Percentiles rank a stretch among this genome's conserved stretches.
These are phyloP conservation scores for Rhynchosporium graminicola DNA, from an alignment of 2,329 filamentous ascomycete species.

Conservation along the genomic window DNA sequence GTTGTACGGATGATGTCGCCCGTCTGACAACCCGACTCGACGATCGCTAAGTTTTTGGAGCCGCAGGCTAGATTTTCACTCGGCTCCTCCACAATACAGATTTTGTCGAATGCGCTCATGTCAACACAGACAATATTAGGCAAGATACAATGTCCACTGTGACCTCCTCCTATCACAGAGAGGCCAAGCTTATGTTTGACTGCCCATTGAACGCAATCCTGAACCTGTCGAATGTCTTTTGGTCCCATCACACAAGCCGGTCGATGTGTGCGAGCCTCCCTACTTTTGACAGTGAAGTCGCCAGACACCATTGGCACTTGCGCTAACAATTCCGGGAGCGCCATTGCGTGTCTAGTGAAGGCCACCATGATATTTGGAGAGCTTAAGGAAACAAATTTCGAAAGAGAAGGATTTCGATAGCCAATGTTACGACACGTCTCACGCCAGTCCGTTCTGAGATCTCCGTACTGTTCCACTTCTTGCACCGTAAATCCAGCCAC, in stretches of 20 bases:
- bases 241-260: conserved; percentile 51
- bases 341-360: conserved; percentile 50
- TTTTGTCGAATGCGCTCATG: conserved; percentile 56
- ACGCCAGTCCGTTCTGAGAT: neutral
- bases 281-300: conserved; percentile 49
- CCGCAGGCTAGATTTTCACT: neutral
- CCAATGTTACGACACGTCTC: neutral
- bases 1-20: conserved; percentile 46
- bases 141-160: conserved; percentile 59
- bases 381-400: neutral
- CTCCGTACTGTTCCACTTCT: neutral
- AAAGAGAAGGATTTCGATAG: neutral
- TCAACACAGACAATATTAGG: conserved; percentile 56
- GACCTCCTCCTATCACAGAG: conserved; percentile 60
- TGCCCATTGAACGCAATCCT: conserved; percentile 59
- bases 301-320: conserved; percentile 41
- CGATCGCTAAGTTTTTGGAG: neutral
- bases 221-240: conserved; percentile 50
- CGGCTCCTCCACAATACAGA: conserved; percentile 48
- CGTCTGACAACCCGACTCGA: conserved; percentile 37
- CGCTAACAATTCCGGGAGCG: conserved; percentile 46
- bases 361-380: conserved; percentile 51
- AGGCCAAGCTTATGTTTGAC: conserved; percentile 45
- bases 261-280: conserved; percentile 49
- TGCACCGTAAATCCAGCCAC: neutral